Conservation (phyloP, 2,329 filamentous ascomycete genomes). For the Colletotrichum sp. region DNA sequence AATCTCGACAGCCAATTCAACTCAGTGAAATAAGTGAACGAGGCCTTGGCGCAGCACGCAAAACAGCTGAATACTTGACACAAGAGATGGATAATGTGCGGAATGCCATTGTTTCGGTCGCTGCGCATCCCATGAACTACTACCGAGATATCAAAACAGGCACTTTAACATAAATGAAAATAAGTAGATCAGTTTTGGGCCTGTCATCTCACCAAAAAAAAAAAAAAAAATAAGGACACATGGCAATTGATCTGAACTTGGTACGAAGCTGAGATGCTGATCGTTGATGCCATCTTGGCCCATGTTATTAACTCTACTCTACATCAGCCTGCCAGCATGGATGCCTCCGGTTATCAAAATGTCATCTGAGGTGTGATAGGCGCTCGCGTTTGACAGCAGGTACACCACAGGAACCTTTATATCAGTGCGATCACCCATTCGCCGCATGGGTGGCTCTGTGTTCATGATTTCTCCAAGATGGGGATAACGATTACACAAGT, state of each 20-base stretch:
- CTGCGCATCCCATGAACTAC: not conserved
- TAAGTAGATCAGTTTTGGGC: not conserved
- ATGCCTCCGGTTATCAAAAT: conserved; percentile 41
- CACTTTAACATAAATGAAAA: not conserved
- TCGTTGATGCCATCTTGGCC: not conserved
- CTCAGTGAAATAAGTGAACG: not conserved
- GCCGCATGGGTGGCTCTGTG: conserved; percentile 42
- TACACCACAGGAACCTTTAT: conserved; percentile 45
- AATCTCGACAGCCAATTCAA: not conserved
- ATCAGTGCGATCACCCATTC: conserved; percentile 41
- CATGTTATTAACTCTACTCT: not conserved
- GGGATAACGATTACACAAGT: conserved; percentile 30
- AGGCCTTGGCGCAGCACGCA: too few relatives aligned
- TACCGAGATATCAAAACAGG: not conserved
- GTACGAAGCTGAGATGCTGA: not conserved
- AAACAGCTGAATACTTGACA: not conserved
- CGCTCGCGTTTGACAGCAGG: conserved; percentile 42
- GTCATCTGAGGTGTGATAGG: conserved; percentile 46
- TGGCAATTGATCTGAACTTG: not conserved
- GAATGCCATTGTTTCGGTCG: not conserved
- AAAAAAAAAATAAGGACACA: not conserved
- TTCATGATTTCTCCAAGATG: conserved; percentile 38
- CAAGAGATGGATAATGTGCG: not conserved
- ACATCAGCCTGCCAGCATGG: conserved; percentile 28
- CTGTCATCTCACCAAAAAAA: not conserved